Conservation (phyloP, 768 basidiomycete genomes). For the Leccinum uliginosum region DNA sequence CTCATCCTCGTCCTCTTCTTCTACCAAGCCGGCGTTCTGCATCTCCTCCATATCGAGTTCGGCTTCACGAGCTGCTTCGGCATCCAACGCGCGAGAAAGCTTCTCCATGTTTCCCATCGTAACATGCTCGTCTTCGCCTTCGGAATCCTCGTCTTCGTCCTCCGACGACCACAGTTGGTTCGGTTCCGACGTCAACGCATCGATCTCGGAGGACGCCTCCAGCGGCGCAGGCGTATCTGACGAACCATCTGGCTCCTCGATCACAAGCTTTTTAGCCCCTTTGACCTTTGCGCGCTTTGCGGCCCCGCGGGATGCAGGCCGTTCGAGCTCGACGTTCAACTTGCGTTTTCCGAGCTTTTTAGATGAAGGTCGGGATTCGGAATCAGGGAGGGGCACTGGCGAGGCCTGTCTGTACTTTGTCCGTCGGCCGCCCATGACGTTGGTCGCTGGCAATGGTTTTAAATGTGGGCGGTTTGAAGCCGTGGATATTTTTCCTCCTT, state of each 20-base stretch:
- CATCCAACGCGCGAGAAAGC: conserved; percentile 74
- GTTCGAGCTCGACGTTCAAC: conserved; percentile 37
- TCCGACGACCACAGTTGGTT: conserved; percentile 36
- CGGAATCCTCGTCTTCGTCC: conserved; percentile 37
- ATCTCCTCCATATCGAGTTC: conserved; percentile 65
- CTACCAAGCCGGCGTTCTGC: conserved; percentile 47
- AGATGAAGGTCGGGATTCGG: conserved; percentile 32
- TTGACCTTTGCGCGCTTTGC: conserved; percentile 33
- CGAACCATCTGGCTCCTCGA: conserved; percentile 15
- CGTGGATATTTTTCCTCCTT: conserved; percentile 19
- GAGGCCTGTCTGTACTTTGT: conserved; percentile 80
- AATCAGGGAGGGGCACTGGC: conserved; percentile 53
- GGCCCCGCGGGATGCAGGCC: conserved; percentile 25
- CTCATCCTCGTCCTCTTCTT: conserved; percentile 46
- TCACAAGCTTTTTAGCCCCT: conserved; percentile 21
- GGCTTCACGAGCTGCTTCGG: conserved; percentile 59
- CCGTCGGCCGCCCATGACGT: conserved; percentile 77
- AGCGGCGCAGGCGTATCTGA: conserved; percentile 26
- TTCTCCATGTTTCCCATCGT: conserved; percentile 82
- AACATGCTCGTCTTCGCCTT: conserved; percentile 50
- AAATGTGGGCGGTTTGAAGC: background rate
- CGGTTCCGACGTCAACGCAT: conserved; percentile 9
- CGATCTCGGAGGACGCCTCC: conserved; percentile 46
- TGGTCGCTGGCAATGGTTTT: background rate
- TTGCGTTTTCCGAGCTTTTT: conserved; percentile 76